Percentiles rank a stretch among this genome's conserved stretches.
Conservation (phyloP, 2,329 filamentous ascomycete species). For the Fusarium sp. region DNA sequence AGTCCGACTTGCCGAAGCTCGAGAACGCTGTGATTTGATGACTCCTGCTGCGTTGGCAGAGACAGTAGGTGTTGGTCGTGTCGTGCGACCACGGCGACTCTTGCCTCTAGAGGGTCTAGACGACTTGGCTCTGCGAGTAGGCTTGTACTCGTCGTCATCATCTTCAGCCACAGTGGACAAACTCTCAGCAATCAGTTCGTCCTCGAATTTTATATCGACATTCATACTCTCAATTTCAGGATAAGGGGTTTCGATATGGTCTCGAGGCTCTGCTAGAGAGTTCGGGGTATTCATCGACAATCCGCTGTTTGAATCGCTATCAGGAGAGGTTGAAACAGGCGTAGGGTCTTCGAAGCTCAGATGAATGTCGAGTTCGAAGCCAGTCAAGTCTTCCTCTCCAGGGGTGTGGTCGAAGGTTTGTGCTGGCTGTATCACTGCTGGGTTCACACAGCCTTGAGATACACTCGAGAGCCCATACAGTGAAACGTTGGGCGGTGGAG, state of each 20-base stretch:
- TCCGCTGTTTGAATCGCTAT: background rate
- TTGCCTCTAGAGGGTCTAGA: slow-evolving; percentile 6
- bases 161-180: background rate
- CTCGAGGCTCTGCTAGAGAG: slow-evolving; percentile 1
- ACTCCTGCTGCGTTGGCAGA: slow-evolving; percentile 10
- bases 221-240: slow-evolving; percentile 25
- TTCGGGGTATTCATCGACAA: background rate
- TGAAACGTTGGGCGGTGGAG: slow-evolving; percentile 17
- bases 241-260: background rate
- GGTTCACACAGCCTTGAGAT: slow-evolving; percentile 32
- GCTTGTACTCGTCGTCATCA: slow-evolving; percentile 16
- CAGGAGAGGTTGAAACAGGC: background rate
- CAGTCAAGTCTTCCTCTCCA: background rate
- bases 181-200: background rate
- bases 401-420: slow-evolving; percentile 4
- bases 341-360: slow-evolving; percentile 1
- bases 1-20: slow-evolving; percentile 1
- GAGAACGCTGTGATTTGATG: slow-evolving; percentile 5
- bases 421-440: slow-evolving; percentile 22
- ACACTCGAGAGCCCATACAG: slow-evolving; percentile 24
- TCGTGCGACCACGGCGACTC: slow-evolving; percentile 27
- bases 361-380: slow-evolving; percentile 10
- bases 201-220: background rate
- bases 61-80: slow-evolving; percentile 3
- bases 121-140: slow-evolving; percentile 1